Evolutionary conservation across 768 basidiomycete genomes (phyloP).

Genomic region (Boletales sp.): DNA sequence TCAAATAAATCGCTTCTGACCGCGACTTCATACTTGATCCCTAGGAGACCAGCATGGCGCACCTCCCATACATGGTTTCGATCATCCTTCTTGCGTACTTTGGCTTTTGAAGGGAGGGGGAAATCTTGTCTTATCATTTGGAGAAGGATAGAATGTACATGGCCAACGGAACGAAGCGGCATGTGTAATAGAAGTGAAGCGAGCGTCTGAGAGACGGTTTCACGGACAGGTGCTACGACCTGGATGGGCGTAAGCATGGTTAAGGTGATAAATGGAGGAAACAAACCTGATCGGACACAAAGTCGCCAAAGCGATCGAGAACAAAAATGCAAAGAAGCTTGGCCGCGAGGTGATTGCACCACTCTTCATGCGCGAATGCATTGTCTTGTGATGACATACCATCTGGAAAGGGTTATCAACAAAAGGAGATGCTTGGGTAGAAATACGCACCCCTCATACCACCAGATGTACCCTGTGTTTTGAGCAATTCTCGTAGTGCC

Average conservation of each 20-base stretch:
- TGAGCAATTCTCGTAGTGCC: slow-evolving; percentile 85
- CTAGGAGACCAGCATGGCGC: slow-evolving; percentile 94
- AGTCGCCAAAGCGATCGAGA: slow-evolving; percentile 97
- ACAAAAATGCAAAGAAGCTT: slow-evolving; percentile 88
- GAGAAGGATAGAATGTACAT: slow-evolving; percentile 80
- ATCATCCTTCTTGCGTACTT: slow-evolving; percentile 34
- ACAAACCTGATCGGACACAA: slow-evolving; percentile 82
- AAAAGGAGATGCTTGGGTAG: background rate
- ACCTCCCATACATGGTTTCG: slow-evolving; percentile 88
- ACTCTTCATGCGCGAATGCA: slow-evolving; percentile 66
- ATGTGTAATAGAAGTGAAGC: slow-evolving; percentile 88
- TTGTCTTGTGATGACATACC: slow-evolving; percentile 55
- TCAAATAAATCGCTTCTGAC: slow-evolving; percentile 81
- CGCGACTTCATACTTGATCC: slow-evolving; percentile 97
- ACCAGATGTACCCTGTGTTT: slow-evolving; percentile 75
- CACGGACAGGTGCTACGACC: slow-evolving; percentile 95
- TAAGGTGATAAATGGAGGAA: background rate
- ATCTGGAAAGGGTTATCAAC: slow-evolving; percentile 37
- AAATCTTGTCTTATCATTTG: slow-evolving; percentile 95
- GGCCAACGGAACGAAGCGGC: slow-evolving; percentile 71
- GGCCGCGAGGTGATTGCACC: slow-evolving; percentile 87
- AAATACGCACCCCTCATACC: slow-evolving; percentile 67
- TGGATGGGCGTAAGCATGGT: slow-evolving; percentile 18
- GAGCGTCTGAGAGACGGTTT: slow-evolving; percentile 92
- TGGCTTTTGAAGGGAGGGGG: slow-evolving; percentile 38